Base-by-base conservation (phyloP, 2,329 filamentous ascomycete genomes). In the Coniochaeta sp. region DNA sequence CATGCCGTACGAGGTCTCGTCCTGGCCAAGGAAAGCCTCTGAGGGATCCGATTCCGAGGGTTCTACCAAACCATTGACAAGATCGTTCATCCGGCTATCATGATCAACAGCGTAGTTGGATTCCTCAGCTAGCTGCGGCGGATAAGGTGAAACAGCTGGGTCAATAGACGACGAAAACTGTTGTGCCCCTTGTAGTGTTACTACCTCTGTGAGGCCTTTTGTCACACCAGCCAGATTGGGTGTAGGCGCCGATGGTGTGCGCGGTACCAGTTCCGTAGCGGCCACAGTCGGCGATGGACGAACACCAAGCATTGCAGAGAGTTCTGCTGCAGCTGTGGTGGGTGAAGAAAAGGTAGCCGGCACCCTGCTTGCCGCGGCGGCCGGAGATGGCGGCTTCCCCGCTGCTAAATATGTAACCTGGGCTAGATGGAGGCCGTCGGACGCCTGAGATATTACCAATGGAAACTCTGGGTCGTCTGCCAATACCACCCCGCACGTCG, bases 1-100 rank as follows among this genome's bases (percentile, higher is more conserved):
- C 81, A 85, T 83, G 17, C 80, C 82, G 62, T 84, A 85, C 1
- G 79, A 83, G 3, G 79, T 73, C 43, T 82, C 78, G 7, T 69
- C 58, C 9, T 58, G 61, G 3, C 54, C 57, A 50, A 19, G 11
- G 31, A 34, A 26, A 12, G 40, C 24, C 24, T 44, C 54, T 6
- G 22, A 38, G 1, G 59, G 59, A 28, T 64, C 56, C 62, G 68
- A 69, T 62, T 81, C 74, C 28, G 79, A 74, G 57, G 76, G 78
- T 57, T 73, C 73, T 26, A 83, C 66, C 62, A 82, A 81, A 6
- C 77, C 77, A 26, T 78, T 75, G n/a, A 83, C 71, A 68, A 81
- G 77, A 24, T 44, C 56, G 31, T 58, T 34, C 34, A 58, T 31
- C 33, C 38, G 56, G 16, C 56, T 58, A 22, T 58, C 47, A 28